phyloP scores from a whole-genome alignment of 768 basidiomycete genomes.

The Rhodotorula taiwanensis region DNA sequence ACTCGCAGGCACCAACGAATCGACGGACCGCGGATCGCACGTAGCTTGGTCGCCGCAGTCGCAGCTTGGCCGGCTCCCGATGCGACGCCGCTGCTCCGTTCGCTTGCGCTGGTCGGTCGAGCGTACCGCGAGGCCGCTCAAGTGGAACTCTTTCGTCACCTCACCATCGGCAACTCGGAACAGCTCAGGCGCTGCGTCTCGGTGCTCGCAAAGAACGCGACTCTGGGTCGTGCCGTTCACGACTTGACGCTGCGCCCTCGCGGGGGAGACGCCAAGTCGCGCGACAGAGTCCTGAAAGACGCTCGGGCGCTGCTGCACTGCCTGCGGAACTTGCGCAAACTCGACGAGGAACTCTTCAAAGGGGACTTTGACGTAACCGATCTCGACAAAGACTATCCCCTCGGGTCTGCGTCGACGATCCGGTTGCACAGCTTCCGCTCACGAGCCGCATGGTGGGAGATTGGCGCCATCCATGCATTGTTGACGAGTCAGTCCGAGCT shows the following conservation, averaged over 20 bases:
- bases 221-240: not conserved
- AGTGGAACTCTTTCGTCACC: not conserved
- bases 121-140: not conserved
- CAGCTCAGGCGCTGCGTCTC: not conserved
- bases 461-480: slow-evolving; percentile 6
- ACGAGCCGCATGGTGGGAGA: slow-evolving; percentile 17
- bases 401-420: not conserved
- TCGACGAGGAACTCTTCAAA: slow-evolving; percentile 19
- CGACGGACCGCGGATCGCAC: too few relatives aligned
- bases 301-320: not conserved
- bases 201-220: not conserved
- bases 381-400: slow-evolving; percentile 1
- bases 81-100: not conserved
- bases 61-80: too few relatives aligned
- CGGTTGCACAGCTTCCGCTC: not conserved
- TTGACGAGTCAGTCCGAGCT: slow-evolving; percentile 1
- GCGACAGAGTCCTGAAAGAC: not conserved
- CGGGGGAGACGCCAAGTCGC: not conserved
- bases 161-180: not conserved
- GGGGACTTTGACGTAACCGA: slow-evolving; percentile 14
- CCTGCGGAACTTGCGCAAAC: not conserved
- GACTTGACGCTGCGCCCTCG: slow-evolving; percentile 7
- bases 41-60: too few relatives aligned
- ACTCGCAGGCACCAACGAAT: too few relatives aligned
- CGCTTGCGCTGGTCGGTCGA: not conserved